phyloP scores from a whole-genome alignment of 331 rosid species.

The Pyrus hybrid region DNA sequence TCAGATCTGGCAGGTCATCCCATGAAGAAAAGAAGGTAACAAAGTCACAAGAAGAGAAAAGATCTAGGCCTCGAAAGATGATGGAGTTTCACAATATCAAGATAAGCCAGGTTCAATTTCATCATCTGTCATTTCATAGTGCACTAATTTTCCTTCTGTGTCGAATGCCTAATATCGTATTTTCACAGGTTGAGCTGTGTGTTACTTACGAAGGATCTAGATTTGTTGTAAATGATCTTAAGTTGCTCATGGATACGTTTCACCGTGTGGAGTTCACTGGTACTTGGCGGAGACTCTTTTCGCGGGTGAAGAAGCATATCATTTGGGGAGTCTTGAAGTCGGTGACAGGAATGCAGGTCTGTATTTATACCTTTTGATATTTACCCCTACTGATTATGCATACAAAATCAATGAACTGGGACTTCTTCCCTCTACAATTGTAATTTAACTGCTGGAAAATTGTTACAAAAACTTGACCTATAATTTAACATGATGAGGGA shows the following conservation, averaged over 20 bases:
- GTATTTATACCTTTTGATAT: constrained; percentile 7
- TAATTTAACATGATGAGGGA: too few relatives aligned
- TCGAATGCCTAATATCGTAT: constrained; percentile 1
- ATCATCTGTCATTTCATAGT: neutral
- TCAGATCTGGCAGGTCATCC: constrained; percentile 77
- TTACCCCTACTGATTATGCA: neutral
- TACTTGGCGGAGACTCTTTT: constrained; percentile 94
- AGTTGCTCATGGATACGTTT: constrained; percentile 93
- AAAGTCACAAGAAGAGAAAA: constrained; percentile 77
- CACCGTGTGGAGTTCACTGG: constrained; percentile 89
- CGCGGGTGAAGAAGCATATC: constrained; percentile 94
- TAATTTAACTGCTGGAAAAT: neutral
- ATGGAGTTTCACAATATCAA: constrained; percentile 96
- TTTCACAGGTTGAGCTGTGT: constrained; percentile 68
- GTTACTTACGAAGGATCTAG: constrained; percentile 96
- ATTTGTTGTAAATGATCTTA: constrained; percentile 90
- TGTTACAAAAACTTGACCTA: neutral
- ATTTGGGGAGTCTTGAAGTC: constrained; percentile 99
- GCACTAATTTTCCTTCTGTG: neutral
- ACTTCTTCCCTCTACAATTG: neutral
- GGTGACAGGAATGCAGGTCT: constrained; percentile 99
- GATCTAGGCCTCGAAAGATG: constrained; percentile 88
- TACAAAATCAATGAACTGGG: constrained; percentile 1
- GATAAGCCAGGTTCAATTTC: constrained; percentile 80
- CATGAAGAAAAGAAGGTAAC: constrained; percentile 83